Evolutionary conservation across 495 filamentous ascomycete species (phyloP), one percentile per base, ranked within the genome.

Genomic region (Astrothelium macrocarpum): DNA sequence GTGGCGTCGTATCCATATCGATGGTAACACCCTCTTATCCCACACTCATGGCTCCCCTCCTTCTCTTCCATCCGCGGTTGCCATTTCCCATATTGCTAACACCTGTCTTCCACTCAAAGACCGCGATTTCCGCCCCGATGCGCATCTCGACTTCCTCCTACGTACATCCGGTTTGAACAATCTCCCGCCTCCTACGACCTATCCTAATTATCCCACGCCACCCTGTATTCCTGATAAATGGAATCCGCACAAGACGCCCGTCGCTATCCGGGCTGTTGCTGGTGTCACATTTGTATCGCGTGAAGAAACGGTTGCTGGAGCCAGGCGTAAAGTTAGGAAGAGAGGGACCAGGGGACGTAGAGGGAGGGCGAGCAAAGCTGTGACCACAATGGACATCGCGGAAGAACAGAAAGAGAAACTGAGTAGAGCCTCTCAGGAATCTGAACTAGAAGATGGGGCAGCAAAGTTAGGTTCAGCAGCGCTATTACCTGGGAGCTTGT

Each of bases 201-300:
- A 56, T 29, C 49, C 49, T 11, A 9, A 56, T 25, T 56, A 56
- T 16, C 49, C 49, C 9, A 3, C 9, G 10, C 49, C 49, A 25
- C 49, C 49, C 23, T 10, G 7, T 25, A 25, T 56, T 12, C 49
- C 49, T 11, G 25, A 12, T 2, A 9, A 1, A 2, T 56, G 49
- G 49, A 56, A 2, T 56, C 20, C 25, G 49, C 23, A 29, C 49
- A 56, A 2, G 12, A 29, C 16, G 34, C 49, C 49, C 49, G 63
- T 64, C 71, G 66, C 75, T 76, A 65, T 77, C 73, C 36, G 59
- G 20, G 60, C 76, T 76, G 65, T 76, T 74, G 65, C 76, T 76
- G 28, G 71, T 46, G 56, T 72, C 68, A 56, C 49, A 25, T 56
- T 56, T 16, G 7, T 3, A 9, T 16, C 49, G 49, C 20, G 25